Conservation (phyloP, 108 stramenopile genomes). For the Ochromonas danica region DNA sequence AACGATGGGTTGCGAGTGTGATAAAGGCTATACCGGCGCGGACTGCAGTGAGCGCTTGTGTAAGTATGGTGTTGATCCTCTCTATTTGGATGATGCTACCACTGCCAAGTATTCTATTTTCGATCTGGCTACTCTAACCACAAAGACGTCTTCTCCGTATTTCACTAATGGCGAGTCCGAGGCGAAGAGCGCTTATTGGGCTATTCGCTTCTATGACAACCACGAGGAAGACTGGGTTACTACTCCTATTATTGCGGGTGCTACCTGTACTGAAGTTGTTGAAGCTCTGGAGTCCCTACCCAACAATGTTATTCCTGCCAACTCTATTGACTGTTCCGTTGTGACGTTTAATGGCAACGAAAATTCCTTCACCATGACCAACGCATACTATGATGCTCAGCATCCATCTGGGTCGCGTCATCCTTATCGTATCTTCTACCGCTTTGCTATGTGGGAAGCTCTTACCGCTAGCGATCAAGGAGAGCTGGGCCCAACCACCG, state of each 20-base stretch:
- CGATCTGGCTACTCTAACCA: slow-evolving; percentile 54
- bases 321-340: slow-evolving; percentile 50
- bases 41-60: slow-evolving; percentile 62
- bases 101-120: slow-evolving; percentile 57
- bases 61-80: slow-evolving; percentile 66
- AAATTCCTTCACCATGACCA: neutral
- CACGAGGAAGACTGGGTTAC: slow-evolving; percentile 68
- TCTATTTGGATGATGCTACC: slow-evolving; percentile 65
- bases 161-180: slow-evolving; percentile 37
- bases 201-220: slow-evolving; percentile 66
- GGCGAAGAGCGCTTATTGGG: slow-evolving; percentile 54
- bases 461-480: neutral
- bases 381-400: slow-evolving; percentile 8
- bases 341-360: slow-evolving; percentile 2
- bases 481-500: neutral
- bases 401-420: neutral
- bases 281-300: slow-evolving; percentile 61
- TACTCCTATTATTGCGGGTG: slow-evolving; percentile 48
- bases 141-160: slow-evolving; percentile 3
- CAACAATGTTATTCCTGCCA: slow-evolving; percentile 57
- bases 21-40: slow-evolving; percentile 63
- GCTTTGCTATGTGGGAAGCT: neutral
- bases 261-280: slow-evolving; percentile 55
- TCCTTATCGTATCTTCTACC: slow-evolving; percentile 20
- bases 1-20: slow-evolving; percentile 67